Base-by-base conservation (phyloP, 495 filamentous ascomycete genomes). In the Cercophora newfieldiana region DNA sequence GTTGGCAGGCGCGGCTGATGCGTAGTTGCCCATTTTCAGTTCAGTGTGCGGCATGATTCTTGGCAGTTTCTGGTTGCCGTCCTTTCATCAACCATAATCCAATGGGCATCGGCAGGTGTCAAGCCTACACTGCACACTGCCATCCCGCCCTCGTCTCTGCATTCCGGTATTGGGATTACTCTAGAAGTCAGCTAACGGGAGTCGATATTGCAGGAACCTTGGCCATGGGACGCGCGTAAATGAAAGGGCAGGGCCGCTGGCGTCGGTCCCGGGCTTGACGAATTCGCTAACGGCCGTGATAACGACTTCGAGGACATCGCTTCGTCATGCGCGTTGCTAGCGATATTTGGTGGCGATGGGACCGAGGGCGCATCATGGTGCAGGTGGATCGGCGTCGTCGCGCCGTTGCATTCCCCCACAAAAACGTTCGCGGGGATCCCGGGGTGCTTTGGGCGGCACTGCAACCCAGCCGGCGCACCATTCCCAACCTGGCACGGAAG, bases 121-220 rank as follows among this genome's bases (percentile, higher is more conserved):
- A 28, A 57, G 19, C 22, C 50, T 4, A 53, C 21, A 24, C 30
- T 44, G 7, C 59, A 28, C 54, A 66, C 63, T 72, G 59, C 70
- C 70, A 68, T 50, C n/a, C 68, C 63, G 70, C 29, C 18, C 49
- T 57, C 31, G 65, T 37, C 53, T 56, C 66, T 68, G 65, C 59
- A 63, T 31, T 50, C 14, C 69, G 66, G 64, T 60, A 71, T 69
- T 69, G 37, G 37, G 37, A 44, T 44, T 44, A 16, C 2, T 14
- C 47, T 18, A 62, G n/a, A 12, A 18, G 28, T 29, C 48, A 63
- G 31, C 65, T 57, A 65, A 60, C 26, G 30, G n/a, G 18, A n/a
- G 47, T 66, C 65, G 64, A 72, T 68, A 72, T 72, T 68, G 68
- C 66, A n/a, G 22, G 63, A 70, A 66, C 70, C 68, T 55, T 69